Evolutionary conservation across 176 grass and related monocot species (phyloP).

Genomic region (Typha latifolia): DNA sequence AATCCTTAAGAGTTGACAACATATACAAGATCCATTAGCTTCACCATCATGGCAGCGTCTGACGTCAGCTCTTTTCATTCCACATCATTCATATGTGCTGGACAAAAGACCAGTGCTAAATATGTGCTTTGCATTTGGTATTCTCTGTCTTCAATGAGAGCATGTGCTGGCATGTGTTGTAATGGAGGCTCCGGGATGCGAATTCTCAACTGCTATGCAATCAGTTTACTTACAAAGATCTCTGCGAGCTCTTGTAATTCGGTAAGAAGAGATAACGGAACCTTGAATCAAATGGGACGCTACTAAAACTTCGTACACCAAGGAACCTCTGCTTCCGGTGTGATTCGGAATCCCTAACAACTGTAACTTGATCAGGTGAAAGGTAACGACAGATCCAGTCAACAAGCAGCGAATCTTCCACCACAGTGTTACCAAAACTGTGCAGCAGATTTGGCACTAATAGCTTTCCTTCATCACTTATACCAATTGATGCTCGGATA

Average conservation of each 20-base stretch:
- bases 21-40: too few relatives aligned
- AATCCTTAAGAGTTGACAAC: too few relatives aligned
- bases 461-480: slow-evolving; percentile 69
- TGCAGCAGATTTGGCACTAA: slow-evolving; percentile 77
- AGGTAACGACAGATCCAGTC: slow-evolving; percentile 89
- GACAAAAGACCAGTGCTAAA: too few relatives aligned
- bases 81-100: too few relatives aligned
- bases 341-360: slow-evolving; percentile 46
- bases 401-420: slow-evolving; percentile 63
- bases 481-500: slow-evolving; percentile 56
- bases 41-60: too few relatives aligned
- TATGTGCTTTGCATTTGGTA: too few relatives aligned
- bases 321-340: slow-evolving; percentile 67
- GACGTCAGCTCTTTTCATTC: too few relatives aligned
- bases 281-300: slow-evolving; percentile 55
- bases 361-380: slow-evolving; percentile 49
- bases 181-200: too few relatives aligned
- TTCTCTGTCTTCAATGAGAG: too few relatives aligned
- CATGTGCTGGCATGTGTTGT: too few relatives aligned
- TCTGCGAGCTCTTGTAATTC: slow-evolving; percentile 28
- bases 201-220: neutral
- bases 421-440: slow-evolving; percentile 54
- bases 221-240: slow-evolving; percentile 7
- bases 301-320: slow-evolving; percentile 42
- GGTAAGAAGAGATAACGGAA: slow-evolving; percentile 81